Conservation (phyloP, 768 basidiomycete species). For the Gelatoporia subvermispora region DNA sequence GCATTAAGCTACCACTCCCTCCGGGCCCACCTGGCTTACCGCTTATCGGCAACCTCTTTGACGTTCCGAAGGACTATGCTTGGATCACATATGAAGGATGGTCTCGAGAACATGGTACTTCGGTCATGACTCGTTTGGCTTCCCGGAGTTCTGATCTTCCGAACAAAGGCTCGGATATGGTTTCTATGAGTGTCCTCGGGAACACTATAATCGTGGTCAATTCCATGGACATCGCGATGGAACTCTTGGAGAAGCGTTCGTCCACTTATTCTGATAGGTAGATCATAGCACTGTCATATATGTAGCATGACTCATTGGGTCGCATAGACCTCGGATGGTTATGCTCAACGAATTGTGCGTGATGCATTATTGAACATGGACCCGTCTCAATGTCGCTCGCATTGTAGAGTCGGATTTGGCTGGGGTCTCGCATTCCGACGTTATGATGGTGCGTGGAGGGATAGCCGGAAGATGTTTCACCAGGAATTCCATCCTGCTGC, state of each 20-base stretch:
- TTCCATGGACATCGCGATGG: slow-evolving; percentile 22
- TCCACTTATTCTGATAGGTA: slow-evolving; percentile 28
- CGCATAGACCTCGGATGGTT: too few relatives aligned
- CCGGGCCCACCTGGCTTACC: slow-evolving; percentile 23
- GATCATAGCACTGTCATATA: too few relatives aligned
- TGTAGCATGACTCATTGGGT: too few relatives aligned
- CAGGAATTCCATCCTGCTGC: slow-evolving; percentile 31
- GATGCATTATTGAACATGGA: too few relatives aligned
- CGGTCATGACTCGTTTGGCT: too few relatives aligned
- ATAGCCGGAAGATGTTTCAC: slow-evolving; percentile 36
- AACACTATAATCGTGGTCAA: slow-evolving; percentile 23
- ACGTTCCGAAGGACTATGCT: slow-evolving; percentile 18
- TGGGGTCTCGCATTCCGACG: slow-evolving; percentile 37
- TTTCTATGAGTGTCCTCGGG: slow-evolving; percentile 20
- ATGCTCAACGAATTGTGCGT: too few relatives aligned
- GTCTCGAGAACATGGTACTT: slow-evolving; percentile 13
- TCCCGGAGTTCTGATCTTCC: too few relatives aligned
- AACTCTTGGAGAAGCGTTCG: slow-evolving; percentile 27
- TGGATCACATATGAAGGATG: slow-evolving; percentile 18
- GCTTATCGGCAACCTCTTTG: slow-evolving; percentile 20
- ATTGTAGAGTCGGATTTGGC: slow-evolving; percentile 36
- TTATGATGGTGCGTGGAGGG: slow-evolving; percentile 39
- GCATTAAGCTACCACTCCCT: slow-evolving; percentile 12
- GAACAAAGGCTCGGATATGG: slow-evolving; percentile 9
- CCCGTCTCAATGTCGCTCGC: too few relatives aligned